Evolutionary conservation across 2,329 filamentous ascomycete species (phyloP).

Genomic region (Aaosphaeria pasadenensis): DNA sequence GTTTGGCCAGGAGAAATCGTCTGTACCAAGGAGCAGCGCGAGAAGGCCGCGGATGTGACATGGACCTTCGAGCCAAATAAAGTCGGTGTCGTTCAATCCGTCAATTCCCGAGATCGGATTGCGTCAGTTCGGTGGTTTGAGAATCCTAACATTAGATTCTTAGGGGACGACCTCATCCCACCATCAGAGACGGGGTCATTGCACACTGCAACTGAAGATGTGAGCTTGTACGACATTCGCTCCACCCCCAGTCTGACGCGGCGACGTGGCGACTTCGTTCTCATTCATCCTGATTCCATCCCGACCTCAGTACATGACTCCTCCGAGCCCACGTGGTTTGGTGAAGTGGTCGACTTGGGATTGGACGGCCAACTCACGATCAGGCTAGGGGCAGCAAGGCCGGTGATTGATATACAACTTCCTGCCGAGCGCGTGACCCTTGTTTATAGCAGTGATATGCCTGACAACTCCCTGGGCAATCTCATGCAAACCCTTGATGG

Average conservation of each 20-base stretch:
- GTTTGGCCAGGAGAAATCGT: constrained; percentile 58
- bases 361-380: constrained; percentile 54
- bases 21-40: constrained; percentile 42
- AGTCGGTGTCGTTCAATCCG: constrained; percentile 57
- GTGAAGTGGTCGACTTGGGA: constrained; percentile 54
- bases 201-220: constrained; percentile 43
- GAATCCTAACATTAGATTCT: constrained; percentile 28
- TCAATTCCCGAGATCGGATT: constrained; percentile 55
- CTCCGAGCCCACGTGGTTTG: constrained; percentile 49
- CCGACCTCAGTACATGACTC: not conserved
- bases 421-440: constrained; percentile 49
- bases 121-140: constrained; percentile 56
- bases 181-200: constrained; percentile 44
- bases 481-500: constrained; percentile 22
- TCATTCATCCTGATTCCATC: constrained; percentile 36
- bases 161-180: constrained; percentile 38
- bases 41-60: constrained; percentile 8
- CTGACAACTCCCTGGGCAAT: constrained; percentile 22
- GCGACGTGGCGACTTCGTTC: constrained; percentile 52
- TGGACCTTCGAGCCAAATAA: constrained; percentile 44
- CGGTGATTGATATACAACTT: constrained; percentile 51
- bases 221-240: constrained; percentile 59
- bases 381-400: constrained; percentile 50
- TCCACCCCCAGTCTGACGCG: constrained; percentile 49
- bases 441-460: constrained; percentile 44